Evolutionary conservation across 805 yeast species (phyloP), one percentile per base, ranked within the genome.

Genomic region (Wickerhamomyces subpelliculosus): DNA sequence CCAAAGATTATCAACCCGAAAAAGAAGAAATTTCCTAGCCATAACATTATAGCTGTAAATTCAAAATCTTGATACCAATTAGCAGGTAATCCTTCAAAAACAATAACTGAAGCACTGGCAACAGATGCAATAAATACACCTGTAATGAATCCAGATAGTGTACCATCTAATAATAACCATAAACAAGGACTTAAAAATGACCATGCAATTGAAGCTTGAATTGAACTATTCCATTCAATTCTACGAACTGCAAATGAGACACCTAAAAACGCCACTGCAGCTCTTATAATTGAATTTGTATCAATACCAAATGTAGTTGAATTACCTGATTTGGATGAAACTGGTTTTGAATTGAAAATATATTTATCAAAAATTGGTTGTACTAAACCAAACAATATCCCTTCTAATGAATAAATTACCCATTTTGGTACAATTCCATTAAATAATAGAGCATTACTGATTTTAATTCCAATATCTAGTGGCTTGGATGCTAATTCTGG

Each of bases 171-270:
- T 35, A 78, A 60, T 37, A 75, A 52, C 88, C 90, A 82, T 24
- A 83, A 62, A 5, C 82, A 73, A 1, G 83, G 73, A 57, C 79
- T 80, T 38, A 80, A 61, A 18, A 76, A 57, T 11, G 76, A 64
- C 82, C 86, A 81, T 4, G 79, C 67, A 32, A 73, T 60, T 4
- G 82, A 69, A 11, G 83, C 80, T 50, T 84, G 88, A 31, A 77
- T 59, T 16, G 78, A 69, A 0, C 82, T 72, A 35, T 69, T 60
- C 90, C 90, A 83, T 48, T 79, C 81, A 27, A 80, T 65, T 45
- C 75, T 78, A 47, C 84, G 70, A 25, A 84, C 70, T 19, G 86
- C 87, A 51, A 78, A 83, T 5, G 79, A 70, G 26, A 84, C 72
- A 3, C 94, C 94, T 31, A 83, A 60, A 48, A 82, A 70, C 3